These are phyloP conservation scores for Tolypocladium endophyticum DNA, from an alignment of 2,329 filamentous ascomycete genomes.

Conservation along the genomic window DNA sequence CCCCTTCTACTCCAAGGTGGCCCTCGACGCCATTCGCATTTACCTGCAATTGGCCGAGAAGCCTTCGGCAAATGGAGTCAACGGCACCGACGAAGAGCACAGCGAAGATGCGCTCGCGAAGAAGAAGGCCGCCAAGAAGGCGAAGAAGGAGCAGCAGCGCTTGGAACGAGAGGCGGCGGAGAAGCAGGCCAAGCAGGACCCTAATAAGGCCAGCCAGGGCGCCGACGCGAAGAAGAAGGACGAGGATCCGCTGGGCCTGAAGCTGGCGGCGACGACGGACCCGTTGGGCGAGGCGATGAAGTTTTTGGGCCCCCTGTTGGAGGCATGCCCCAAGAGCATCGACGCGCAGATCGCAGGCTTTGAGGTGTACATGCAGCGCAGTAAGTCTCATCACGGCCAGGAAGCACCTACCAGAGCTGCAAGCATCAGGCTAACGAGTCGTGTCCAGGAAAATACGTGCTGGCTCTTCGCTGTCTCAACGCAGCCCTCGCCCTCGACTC, in stretches of 20 bases:
- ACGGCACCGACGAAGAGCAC: conserved; percentile 39
- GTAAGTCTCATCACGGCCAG: conserved; percentile 41
- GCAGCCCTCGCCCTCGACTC: conserved; percentile 60
- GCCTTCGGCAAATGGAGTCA: conserved; percentile 54
- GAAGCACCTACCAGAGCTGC: neutral
- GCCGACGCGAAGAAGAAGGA: conserved; percentile 77
- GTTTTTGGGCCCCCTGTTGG: conserved; percentile 70
- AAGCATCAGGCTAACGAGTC: neutral
- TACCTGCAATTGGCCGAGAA: conserved; percentile 74
- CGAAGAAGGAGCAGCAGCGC: conserved; percentile 59
- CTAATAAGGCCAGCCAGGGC: conserved; percentile 62
- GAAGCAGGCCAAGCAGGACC: conserved; percentile 68
- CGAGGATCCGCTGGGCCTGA: conserved; percentile 73
- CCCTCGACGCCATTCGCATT: conserved; percentile 68
- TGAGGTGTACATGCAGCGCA: conserved; percentile 75
- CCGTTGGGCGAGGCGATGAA: conserved; percentile 82
- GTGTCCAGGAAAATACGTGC: conserved; percentile 65
- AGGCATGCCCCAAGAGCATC: conserved; percentile 70
- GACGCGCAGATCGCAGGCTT: conserved; percentile 79
- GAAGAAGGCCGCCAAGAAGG: conserved; percentile 86
- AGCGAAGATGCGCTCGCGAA: conserved; percentile 54
- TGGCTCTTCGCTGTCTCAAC: conserved; percentile 77
- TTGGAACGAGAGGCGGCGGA: conserved; percentile 70
- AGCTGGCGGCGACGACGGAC: conserved; percentile 69
- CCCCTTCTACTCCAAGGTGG: conserved; percentile 81